Conservation (phyloP, 148 eudicot genomes). For the Rhododendron kiyosumense region DNA sequence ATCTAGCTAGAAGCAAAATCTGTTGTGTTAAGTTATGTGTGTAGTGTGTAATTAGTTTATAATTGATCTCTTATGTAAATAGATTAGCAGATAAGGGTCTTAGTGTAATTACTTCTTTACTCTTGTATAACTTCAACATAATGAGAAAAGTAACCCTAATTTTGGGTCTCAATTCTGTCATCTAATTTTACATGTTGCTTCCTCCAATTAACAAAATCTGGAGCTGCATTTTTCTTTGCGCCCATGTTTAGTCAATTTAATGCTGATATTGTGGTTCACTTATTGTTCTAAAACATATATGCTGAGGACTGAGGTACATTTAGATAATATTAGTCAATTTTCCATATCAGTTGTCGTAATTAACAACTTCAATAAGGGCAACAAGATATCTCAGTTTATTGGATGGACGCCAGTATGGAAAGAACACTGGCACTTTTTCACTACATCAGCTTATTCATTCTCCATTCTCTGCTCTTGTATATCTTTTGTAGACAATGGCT, state of each 20-base stretch:
- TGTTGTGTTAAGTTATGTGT: too few relatives aligned
- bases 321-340: neutral
- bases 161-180: too few relatives aligned
- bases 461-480: neutral
- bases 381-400: neutral
- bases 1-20: neutral
- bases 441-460: neutral
- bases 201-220: neutral
- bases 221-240: neutral
- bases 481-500: constrained; percentile 28
- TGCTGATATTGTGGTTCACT: neutral
- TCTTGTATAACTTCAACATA: too few relatives aligned
- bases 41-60: too few relatives aligned
- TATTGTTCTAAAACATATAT: neutral
- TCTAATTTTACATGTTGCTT: neutral
- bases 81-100: too few relatives aligned
- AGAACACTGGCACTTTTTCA: neutral
- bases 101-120: too few relatives aligned
- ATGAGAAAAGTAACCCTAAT: too few relatives aligned
- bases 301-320: neutral
- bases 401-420: neutral
- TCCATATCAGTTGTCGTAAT: neutral
- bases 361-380: neutral
- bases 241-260: neutral
- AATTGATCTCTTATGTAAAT: too few relatives aligned